Base-by-base conservation (phyloP, 768 basidiomycete species). In the Gyrodon lividus region DNA sequence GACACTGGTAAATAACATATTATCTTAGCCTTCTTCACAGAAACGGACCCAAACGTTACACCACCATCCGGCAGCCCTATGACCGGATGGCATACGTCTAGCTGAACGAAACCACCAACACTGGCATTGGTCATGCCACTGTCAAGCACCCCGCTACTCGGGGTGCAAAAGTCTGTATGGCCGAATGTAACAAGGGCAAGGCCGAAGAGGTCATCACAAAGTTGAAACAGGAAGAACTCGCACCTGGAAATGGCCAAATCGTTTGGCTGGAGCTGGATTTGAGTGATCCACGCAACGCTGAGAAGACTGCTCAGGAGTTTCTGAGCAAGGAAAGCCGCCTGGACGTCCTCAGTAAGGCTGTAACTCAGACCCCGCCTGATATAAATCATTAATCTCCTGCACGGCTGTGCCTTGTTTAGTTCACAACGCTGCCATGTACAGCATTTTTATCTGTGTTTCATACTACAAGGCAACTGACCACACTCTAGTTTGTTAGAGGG, bases 91-190 rank as follows among this genome's bases (percentile, higher is more conserved):
- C n/a, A n/a, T n/a, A n/a, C n/a, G n/a, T n/a, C n/a, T n/a, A n/a
- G 34, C 14, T n/a, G 20, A 24, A 26, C 37, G 20, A n/a, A 39
- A 10, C 16, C 10, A 5, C 5, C 31, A 80, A 77, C 41, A 59
- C 72, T 0, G 78, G 81, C 1, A 72, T 81, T 14, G 83, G 83
- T 0, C 77, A 74, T 55, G 72, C 72, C 0, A 83, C 78, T 0
- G 74, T 81, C 17, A 71, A 74, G 46, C 74, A 77, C 54, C 76
- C 86, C 17, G 80, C 75, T 0, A 70, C 72, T 6, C 71, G 67
- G 7, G 81, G 83, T 14, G 82, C 82, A 5, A 84, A 79, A 57
- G 79, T 84, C 6, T 84, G 84, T 56, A 72, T 86, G 54, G 79
- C 74, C 0, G 77, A 80, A 6, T 74, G 83, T 16, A 74, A 70